Evolutionary conservation across 768 basidiomycete species (phyloP).

Genomic region (Rhizopogon vesiculosus): DNA sequence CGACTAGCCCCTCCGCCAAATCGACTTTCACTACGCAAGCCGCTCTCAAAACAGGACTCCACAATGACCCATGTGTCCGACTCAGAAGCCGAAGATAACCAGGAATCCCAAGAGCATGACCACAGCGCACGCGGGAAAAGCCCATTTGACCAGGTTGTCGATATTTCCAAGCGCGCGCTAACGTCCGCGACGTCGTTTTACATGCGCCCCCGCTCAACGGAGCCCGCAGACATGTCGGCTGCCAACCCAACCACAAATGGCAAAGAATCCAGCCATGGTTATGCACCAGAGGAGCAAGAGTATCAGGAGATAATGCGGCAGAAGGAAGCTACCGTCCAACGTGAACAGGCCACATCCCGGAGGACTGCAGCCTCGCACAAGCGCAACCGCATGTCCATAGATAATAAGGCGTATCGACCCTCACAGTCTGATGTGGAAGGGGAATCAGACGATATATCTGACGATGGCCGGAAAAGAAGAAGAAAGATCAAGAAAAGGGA

Average conservation of each 20-base stretch:
- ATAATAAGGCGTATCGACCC: constrained; percentile 82
- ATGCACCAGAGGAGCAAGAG: constrained; percentile 69
- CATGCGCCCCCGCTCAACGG: constrained; percentile 56
- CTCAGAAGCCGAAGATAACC: constrained; percentile 57
- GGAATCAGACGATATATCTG: constrained; percentile 52
- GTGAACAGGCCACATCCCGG: constrained; percentile 22
- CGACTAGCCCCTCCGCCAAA: constrained; percentile 60
- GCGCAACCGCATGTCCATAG: constrained; percentile 62
- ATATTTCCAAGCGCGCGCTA: constrained; percentile 48
- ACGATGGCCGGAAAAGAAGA: constrained; percentile 48
- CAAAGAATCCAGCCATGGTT: constrained; percentile 63
- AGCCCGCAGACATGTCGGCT: constrained; percentile 40
- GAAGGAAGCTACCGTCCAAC: constrained; percentile 12
- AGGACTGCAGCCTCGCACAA: constrained; percentile 33
- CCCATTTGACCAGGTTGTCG: constrained; percentile 59
- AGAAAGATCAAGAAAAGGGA: constrained; percentile 46
- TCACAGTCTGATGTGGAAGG: constrained; percentile 58
- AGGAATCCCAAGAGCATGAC: constrained; percentile 21
- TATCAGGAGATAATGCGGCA: constrained; percentile 37
- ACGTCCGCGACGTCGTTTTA: constrained; percentile 56
- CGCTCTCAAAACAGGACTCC: constrained; percentile 53
- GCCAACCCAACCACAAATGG: constrained; percentile 17
- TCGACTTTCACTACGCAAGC: constrained; percentile 36
- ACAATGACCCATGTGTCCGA: constrained; percentile 52
- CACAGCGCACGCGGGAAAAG: constrained; percentile 56